These are phyloP conservation scores for Beta vulgaris DNA, from an alignment of 148 eudicot species.

Conservation along the genomic window DNA sequence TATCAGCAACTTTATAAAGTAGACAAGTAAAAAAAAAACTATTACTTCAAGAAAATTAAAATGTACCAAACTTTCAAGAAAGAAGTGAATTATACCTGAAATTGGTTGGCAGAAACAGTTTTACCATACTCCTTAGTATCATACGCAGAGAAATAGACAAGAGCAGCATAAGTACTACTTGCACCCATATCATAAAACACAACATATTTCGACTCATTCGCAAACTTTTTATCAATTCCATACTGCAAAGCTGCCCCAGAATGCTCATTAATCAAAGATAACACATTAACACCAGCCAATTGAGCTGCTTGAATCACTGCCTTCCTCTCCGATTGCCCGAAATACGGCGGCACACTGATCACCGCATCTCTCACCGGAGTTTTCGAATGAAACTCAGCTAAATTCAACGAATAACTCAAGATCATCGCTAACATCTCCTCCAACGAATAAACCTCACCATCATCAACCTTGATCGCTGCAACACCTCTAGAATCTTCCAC, in stretches of 20 bases:
- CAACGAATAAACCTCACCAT: slow-evolving; percentile 56
- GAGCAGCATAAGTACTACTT: slow-evolving; percentile 82
- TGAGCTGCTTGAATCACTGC: slow-evolving; percentile 71
- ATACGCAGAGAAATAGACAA: slow-evolving; percentile 88
- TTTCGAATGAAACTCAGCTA: slow-evolving; percentile 80
- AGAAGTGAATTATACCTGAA: slow-evolving; percentile 57
- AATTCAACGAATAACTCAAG: slow-evolving; percentile 46
- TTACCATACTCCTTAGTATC: slow-evolving; percentile 82
- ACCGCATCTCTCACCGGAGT: slow-evolving; percentile 72
- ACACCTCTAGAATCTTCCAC: slow-evolving; percentile 48
- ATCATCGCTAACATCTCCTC: slow-evolving; percentile 89
- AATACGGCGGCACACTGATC: slow-evolving; percentile 82
- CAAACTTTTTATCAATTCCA: slow-evolving; percentile 95
- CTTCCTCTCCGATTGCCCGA: slow-evolving; percentile 88
- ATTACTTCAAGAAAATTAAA: too few relatives aligned
- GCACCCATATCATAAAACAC: slow-evolving; percentile 96
- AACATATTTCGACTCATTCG: slow-evolving; percentile 76
- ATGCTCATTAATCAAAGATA: slow-evolving; percentile 82
- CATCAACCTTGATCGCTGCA: slow-evolving; percentile 61
- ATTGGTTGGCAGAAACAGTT: slow-evolving; percentile 81
- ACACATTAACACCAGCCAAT: slow-evolving; percentile 79
- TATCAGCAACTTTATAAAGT: too few relatives aligned
- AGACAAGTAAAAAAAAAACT: too few relatives aligned
- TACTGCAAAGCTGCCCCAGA: slow-evolving; percentile 94
- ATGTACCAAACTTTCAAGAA: too few relatives aligned